Evolutionary conservation across 2,329 filamentous ascomycete species (phyloP).

Genomic region (Colletotrichum melonis): DNA sequence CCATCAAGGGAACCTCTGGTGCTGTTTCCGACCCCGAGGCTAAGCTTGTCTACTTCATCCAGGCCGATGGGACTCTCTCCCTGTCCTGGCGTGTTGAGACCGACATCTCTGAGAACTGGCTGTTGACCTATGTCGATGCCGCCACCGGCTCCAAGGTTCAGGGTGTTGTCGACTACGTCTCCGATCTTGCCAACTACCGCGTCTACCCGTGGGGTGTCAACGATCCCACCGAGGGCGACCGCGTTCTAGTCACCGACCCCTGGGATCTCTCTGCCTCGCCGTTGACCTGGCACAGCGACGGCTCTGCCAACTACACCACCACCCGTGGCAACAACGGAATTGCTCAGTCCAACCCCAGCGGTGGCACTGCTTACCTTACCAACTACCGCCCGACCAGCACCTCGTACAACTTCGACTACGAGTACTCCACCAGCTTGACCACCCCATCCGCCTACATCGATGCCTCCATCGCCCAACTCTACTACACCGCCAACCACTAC

Average conservation of each 20-base stretch:
- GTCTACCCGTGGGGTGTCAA: conserved; percentile 65
- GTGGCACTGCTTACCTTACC: conserved; percentile 42
- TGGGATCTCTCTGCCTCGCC: conserved; percentile 52
- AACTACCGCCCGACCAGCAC: conserved; percentile 54
- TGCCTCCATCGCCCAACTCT: conserved; percentile 64
- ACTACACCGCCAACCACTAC: conserved; percentile 66
- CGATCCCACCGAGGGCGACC: conserved; percentile 59
- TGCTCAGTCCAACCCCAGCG: conserved; percentile 60
- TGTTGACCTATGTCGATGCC: conserved; percentile 65
- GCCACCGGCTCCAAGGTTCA: conserved; percentile 53
- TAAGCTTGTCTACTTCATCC: conserved; percentile 61
- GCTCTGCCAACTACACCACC: conserved; percentile 57
- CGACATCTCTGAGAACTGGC: conserved; percentile 62
- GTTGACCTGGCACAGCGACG: conserved; percentile 61
- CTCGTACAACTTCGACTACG: conserved; percentile 54
- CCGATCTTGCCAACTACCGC: conserved; percentile 60
- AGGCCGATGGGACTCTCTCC: conserved; percentile 53
- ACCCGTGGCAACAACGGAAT: conserved; percentile 66
- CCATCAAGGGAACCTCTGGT: conserved; percentile 57
- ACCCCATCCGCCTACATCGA: conserved; percentile 54
- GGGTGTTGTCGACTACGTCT: conserved; percentile 61
- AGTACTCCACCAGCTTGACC: conserved; percentile 45
- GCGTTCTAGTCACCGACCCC: conserved; percentile 54
- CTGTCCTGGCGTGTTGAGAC: conserved; percentile 66
- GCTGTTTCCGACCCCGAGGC: conserved; percentile 60